Conservation (phyloP, 2,329 filamentous ascomycete genomes). For the Aaosphaeria arxii region DNA sequence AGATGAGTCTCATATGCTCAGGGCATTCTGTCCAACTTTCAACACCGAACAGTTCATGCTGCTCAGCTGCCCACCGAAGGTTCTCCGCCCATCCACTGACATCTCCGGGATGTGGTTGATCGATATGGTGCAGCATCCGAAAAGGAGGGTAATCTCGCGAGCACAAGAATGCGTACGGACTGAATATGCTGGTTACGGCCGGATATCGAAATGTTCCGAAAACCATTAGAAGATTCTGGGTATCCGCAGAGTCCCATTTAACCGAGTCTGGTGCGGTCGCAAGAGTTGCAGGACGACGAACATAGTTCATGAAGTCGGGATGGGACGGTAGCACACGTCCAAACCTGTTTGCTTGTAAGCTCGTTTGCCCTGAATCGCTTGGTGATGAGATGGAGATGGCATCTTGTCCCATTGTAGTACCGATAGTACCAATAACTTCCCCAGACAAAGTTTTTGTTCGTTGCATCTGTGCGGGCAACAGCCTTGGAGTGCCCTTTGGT, state of each 20-base stretch:
- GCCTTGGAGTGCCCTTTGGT: not conserved
- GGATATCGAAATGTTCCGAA: not conserved
- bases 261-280: not conserved
- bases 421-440: not conserved
- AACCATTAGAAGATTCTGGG: slow-evolving; percentile 13
- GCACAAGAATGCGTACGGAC: slow-evolving; percentile 3
- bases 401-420: not conserved
- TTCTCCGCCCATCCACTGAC: slow-evolving; percentile 28
- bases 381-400: not conserved
- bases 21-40: slow-evolving; percentile 27
- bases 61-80: slow-evolving; percentile 30
- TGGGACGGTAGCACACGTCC: not conserved
- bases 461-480: not conserved
- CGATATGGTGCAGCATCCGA: slow-evolving; percentile 22
- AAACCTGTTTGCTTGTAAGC: not conserved
- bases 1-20: slow-evolving; percentile 20
- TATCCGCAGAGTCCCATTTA: not conserved
- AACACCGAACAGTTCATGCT: slow-evolving; percentile 13
- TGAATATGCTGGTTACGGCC: not conserved
- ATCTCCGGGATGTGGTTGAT: slow-evolving; percentile 10
- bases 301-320: not conserved
- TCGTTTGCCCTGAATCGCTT: not conserved
- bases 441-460: not conserved
- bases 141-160: slow-evolving; percentile 16
- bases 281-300: not conserved